Evolutionary conservation across 768 basidiomycete species (phyloP), one percentile per base, ranked within the genome.

Genomic region (Suillus clintonianus): DNA sequence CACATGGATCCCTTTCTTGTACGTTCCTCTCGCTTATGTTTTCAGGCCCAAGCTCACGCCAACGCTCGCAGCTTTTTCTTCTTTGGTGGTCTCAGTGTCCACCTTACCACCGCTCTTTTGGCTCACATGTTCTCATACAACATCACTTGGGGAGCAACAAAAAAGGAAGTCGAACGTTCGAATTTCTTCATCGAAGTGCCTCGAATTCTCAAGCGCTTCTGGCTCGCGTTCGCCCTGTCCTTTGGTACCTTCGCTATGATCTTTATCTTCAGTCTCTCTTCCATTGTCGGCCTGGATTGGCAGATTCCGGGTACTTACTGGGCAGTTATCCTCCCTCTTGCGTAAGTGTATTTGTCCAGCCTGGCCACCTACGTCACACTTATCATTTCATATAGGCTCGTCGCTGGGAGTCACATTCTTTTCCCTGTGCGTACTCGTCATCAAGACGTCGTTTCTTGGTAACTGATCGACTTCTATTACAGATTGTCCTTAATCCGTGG

Each of bases 401-500:
- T 89, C 0, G 82, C 84, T 6, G 81, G 81, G 1, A 85, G 85
- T 53, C 92, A 94, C 63, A 81, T 92, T 11, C 74, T 92, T 19
- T 92, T 88, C 77, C 94, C 94, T 13, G 89, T 90, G 71, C 69
- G 87, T 81, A 24, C 14, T 77, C 9, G 14, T 55, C 42, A 34
- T 57, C 45, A 54, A 53, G 51, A 37, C n/a, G 30, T 47, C 15
- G 24, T 27, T 57, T 19, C 9, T 60, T 8, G 30, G 48, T 60
- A n/a, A 27, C 63, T 67, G 36, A 24, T 81, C 65, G 78, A 65
- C 42, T 58, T 34, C 34, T 17, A n/a, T 34, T 45, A 32, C 68
- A 90, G 83, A 89, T 96, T 61, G 87, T 94, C 22, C 83, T 95
- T 47, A 95, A 95, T 68, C 94, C 92, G 1, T 92, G 90, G 89